Base-by-base conservation (phyloP, 1,284 basidiomycete genomes). In the Sporisorium iseilematis-ciliati region DNA sequence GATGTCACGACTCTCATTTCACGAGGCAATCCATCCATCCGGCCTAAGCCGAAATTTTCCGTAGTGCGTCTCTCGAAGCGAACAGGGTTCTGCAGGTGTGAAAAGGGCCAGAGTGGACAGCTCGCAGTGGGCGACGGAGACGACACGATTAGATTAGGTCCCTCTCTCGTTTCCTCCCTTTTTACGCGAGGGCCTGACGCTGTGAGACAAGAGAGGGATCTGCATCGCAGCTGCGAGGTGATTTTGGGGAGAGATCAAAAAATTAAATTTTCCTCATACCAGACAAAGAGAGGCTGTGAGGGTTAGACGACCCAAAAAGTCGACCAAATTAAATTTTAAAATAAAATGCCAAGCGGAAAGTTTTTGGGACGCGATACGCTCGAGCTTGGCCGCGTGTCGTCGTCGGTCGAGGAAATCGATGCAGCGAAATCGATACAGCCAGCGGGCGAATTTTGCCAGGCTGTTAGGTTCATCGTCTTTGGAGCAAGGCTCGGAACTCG, bases 361-460 rank as follows among this genome's bases (percentile, higher is more conserved):
- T 38, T 48, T 49, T 49, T 49, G 48, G 48, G 48, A n/a, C 29
- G 26, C 48, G 48, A 25, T 29, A 31, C 26, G 46, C 46, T 14
- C 48, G 10, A 29, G 12, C n/a, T 48, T 31, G 29, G 48, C 26
- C 29, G 26, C 48, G 48, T 31, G 29, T 49, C n/a, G n/a, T n/a
- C n/a, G n/a, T n/a, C 29, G 46, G 26, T 33, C 33, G 45, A 31
- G 31, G 46, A 48, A 48, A 48, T 48, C 46, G 46, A 48, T 48
- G 25, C 7, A 48, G 25, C 25, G 23, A 16, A 18, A 18, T 33
- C 18, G 49, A 16, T 16, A 48, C 25, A 43, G 20, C 26, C 26
- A 3, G 26, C n/a, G 49, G 7, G n/a, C 25, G 6, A n/a, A 2
- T n/a, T 52, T 52, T 52, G 2, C 3, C 29, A 12, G 8, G n/a